A percentile compares a stretch with the other conserved stretches of the same genome.
phyloP scores from a whole-genome alignment of 176 grass and related monocot genomes.

The Hordeum marinum region DNA sequence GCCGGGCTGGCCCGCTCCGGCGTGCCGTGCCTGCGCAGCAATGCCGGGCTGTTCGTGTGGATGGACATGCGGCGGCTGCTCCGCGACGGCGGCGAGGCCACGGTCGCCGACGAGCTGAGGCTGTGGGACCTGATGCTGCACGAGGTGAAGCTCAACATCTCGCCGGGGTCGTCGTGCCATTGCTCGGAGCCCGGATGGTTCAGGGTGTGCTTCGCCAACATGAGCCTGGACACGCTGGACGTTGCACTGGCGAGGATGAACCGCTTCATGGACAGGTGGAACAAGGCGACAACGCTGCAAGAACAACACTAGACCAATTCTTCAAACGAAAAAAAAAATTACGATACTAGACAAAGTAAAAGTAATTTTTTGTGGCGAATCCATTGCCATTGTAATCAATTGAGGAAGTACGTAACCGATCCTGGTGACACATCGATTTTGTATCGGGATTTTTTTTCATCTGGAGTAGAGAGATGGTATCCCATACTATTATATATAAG shows the following conservation, averaged over 20 bases:
- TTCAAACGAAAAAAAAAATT: not conserved
- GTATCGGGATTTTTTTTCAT: not conserved
- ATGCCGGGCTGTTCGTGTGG: slow-evolving; percentile 86
- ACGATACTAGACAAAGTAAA: not conserved
- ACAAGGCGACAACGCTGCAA: slow-evolving; percentile 4
- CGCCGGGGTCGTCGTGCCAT: slow-evolving; percentile 83
- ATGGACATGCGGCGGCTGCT: slow-evolving; percentile 63
- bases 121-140: slow-evolving; percentile 61
- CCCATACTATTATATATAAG: not conserved
- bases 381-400: not conserved
- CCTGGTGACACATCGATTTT: slow-evolving; percentile 25
- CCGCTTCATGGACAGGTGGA: slow-evolving; percentile 61
- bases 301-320: not conserved
- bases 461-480: slow-evolving; percentile 6
- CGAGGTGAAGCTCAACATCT: slow-evolving; percentile 73
- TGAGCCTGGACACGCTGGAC: slow-evolving; percentile 69
- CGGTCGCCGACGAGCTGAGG: slow-evolving; percentile 48
- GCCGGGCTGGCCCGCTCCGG: slow-evolving; percentile 45
- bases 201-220: slow-evolving; percentile 95
- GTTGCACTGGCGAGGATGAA: slow-evolving; percentile 60
- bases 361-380: slow-evolving; percentile 6
- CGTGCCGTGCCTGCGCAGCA: slow-evolving; percentile 60
- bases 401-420: not conserved
- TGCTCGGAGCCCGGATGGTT: slow-evolving; percentile 86
- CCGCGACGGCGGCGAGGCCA: slow-evolving; percentile 5